A percentile compares a stretch with the other conserved stretches of the same genome.
Conservation (phyloP, 2,329 filamentous ascomycete species). For the Xylaria polymorpha region DNA sequence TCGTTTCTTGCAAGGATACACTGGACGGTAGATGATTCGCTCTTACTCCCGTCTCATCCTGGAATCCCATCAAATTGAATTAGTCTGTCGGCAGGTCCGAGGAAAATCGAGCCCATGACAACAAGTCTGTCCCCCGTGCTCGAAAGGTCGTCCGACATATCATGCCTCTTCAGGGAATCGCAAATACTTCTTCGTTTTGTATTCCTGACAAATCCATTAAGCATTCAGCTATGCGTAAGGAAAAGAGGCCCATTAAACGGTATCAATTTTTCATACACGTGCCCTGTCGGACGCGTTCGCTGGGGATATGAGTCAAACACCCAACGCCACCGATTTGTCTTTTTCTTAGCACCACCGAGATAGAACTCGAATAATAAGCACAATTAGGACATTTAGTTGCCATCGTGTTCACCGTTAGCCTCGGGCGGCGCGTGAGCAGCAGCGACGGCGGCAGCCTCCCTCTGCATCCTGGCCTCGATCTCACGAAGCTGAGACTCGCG, state of each 20-base stretch:
- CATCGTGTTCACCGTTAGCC: slow-evolving; percentile 67
- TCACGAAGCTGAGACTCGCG: slow-evolving; percentile 98
- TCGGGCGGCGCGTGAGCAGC: slow-evolving; percentile 54
- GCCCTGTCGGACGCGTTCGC: slow-evolving; percentile 39
- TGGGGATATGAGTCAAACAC: slow-evolving; percentile 48
- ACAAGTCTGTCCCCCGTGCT: slow-evolving; percentile 20
- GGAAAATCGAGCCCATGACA: slow-evolving; percentile 18
- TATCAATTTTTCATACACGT: slow-evolving; percentile 46
- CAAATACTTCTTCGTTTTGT: slow-evolving; percentile 45
- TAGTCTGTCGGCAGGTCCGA: slow-evolving; percentile 25
- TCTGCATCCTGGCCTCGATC: slow-evolving; percentile 97
- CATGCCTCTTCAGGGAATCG: slow-evolving; percentile 43
- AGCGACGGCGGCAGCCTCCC: slow-evolving; percentile 67
- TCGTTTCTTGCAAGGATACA: slow-evolving; percentile 47
- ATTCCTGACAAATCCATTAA: slow-evolving; percentile 50
- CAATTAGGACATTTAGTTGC: slow-evolving; percentile 54
- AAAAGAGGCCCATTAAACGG: slow-evolving; percentile 46
- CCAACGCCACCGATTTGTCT: slow-evolving; percentile 47
- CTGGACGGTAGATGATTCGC: slow-evolving; percentile 43
- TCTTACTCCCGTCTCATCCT: slow-evolving; percentile 40
- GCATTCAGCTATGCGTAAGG: slow-evolving; percentile 43
- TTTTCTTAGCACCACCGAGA: slow-evolving; percentile 44
- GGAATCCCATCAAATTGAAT: slow-evolving; percentile 38
- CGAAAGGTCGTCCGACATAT: slow-evolving; percentile 41
- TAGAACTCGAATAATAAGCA: slow-evolving; percentile 44